Evolutionary conservation across 2,329 filamentous ascomycete genomes (phyloP).

Genomic region (Alternaria hordeiaustralica): DNA sequence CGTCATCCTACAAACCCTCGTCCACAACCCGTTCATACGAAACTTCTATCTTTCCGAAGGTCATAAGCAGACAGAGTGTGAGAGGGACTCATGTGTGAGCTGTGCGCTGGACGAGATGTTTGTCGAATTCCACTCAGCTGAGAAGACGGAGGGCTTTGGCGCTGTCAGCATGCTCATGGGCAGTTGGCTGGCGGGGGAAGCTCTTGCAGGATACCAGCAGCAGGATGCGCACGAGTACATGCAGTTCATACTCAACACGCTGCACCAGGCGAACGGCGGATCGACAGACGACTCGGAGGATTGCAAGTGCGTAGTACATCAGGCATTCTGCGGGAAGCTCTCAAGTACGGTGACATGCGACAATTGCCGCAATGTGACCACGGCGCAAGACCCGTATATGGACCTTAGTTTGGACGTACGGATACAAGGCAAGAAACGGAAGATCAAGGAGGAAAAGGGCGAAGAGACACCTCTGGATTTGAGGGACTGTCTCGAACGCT

Average conservation of each 20-base stretch:
- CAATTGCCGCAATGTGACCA: conserved; percentile 81
- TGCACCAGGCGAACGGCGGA: conserved; percentile 80
- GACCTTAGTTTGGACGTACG: conserved; percentile 91
- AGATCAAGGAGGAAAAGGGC: conserved; percentile 49
- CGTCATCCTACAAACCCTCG: conserved; percentile 88
- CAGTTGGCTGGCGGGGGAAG: conserved; percentile 82
- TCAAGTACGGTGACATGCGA: conserved; percentile 91
- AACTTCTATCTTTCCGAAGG: conserved; percentile 93
- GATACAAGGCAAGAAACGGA: conserved; percentile 71
- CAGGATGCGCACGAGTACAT: conserved; percentile 98
- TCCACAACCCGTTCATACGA: conserved; percentile 90
- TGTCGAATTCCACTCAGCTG: conserved; percentile 69
- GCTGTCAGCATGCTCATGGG: conserved; percentile 87
- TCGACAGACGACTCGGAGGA: conserved; percentile 42
- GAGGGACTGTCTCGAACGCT: conserved; percentile 78
- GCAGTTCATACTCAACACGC: conserved; percentile 89
- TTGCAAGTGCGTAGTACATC: conserved; percentile 91
- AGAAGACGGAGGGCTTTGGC: conserved; percentile 87
- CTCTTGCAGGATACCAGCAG: conserved; percentile 82
- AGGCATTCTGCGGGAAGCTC: conserved; percentile 91
- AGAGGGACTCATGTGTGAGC: conserved; percentile 61
- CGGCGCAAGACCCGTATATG: conserved; percentile 85
- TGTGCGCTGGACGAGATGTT: conserved; percentile 69
- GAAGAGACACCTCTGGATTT: conserved; percentile 51
- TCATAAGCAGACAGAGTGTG: conserved; percentile 79